Conservation (phyloP, 768 basidiomycete genomes). For the Tricholoma hemisulphureum region DNA sequence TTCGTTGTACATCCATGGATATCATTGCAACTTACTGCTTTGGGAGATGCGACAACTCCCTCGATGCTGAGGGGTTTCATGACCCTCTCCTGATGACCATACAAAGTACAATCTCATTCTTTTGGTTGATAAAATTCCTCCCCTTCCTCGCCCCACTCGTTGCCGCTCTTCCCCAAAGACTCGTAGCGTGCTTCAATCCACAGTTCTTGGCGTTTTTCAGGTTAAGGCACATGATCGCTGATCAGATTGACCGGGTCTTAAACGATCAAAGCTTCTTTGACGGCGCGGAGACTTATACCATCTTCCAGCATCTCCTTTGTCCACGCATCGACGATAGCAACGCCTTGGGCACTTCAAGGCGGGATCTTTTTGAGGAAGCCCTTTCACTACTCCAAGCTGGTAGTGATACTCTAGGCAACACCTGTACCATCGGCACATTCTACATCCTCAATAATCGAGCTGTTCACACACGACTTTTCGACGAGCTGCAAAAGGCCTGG, state of each 20-base stretch:
- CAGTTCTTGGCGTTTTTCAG: conserved; percentile 10
- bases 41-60: conserved; percentile 28
- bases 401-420: conserved; percentile 39
- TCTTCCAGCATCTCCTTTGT: conserved; percentile 22
- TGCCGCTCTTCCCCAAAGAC: conserved; percentile 9
- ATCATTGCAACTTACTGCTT: conserved; percentile 45
- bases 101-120: conserved; percentile 24
- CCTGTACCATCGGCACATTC: conserved; percentile 38
- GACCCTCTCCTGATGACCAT: conserved; percentile 34
- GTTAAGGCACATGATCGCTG: conserved; percentile 8
- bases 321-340: conserved; percentile 3
- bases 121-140: conserved; percentile 34
- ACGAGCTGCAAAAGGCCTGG: conserved; percentile 36
- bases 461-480: conserved; percentile 24
- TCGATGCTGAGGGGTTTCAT: conserved; percentile 33
- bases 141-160: conserved; percentile 24
- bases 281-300: conserved; percentile 13
- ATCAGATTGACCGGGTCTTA: conserved; percentile 15
- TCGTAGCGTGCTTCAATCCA: conserved; percentile 7
- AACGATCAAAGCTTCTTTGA: conserved; percentile 9
- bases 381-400: conserved; percentile 38
- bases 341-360: conserved; percentile 7
- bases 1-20: conserved; percentile 41
- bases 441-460: conserved; percentile 32
- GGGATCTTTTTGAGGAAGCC: conserved; percentile 31